Percentiles rank a stretch among this genome's conserved stretches.
Conservation (phyloP, 192 early-diverging fungal genomes). For the Gryganskiella cystojenkinii region DNA sequence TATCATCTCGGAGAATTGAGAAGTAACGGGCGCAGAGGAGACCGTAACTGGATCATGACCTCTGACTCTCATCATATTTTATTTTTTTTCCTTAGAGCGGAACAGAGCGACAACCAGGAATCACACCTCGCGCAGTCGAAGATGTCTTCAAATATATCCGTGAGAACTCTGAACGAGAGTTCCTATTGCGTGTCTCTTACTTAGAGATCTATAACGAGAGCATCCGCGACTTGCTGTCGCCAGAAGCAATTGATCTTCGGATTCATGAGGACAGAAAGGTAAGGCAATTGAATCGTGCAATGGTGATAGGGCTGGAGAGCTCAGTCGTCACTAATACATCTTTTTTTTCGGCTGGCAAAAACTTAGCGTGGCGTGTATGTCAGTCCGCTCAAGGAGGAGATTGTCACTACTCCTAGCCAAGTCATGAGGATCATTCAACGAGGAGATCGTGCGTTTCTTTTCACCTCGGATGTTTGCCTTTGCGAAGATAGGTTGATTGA, state of each 20-base stretch:
- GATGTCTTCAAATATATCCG: constrained; percentile 82
- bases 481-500: not conserved
- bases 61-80: not conserved
- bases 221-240: constrained; percentile 89
- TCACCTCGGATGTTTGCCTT: too few species aligned
- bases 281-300: not conserved
- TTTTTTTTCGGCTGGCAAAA: not conserved
- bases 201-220: constrained; percentile 98
- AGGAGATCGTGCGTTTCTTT: constrained; percentile 69
- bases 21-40: too few species aligned
- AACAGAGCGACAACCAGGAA: constrained; percentile 74
- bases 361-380: constrained; percentile 77
- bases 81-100: constrained; percentile 59
- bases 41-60: too few species aligned
- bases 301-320: not conserved
- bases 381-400: constrained; percentile 75
- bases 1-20: too few species aligned
- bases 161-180: constrained; percentile 79
- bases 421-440: constrained; percentile 80
- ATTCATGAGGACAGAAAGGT: constrained; percentile 83
- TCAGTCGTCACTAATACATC: not conserved
- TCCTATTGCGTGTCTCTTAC: constrained; percentile 93
- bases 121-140: constrained; percentile 81
- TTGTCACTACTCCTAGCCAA: constrained; percentile 74
- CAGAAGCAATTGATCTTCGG: constrained; percentile 83